These are phyloP conservation scores for Echinochloa phyllopogon DNA, from an alignment of 176 grass and related monocot genomes.

Conservation along the genomic window DNA sequence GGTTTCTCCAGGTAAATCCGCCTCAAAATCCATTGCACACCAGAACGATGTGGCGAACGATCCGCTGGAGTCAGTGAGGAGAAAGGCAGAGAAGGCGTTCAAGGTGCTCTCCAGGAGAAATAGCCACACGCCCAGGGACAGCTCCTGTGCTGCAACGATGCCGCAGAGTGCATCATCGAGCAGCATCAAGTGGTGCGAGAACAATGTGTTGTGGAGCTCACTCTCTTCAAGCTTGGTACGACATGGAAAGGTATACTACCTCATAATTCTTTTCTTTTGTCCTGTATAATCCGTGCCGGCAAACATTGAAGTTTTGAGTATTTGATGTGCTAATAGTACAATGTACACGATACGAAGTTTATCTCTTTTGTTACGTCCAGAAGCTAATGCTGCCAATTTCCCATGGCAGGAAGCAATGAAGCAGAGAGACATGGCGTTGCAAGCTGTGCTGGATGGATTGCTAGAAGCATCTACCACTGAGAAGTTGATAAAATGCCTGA, in stretches of 20 bases:
- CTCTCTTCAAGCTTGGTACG: constrained; percentile 66
- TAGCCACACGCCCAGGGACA: constrained; percentile 39
- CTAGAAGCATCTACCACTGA: constrained; percentile 77
- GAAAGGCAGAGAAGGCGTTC: constrained; percentile 69
- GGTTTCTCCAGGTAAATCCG: constrained; percentile 68
- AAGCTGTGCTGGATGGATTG: constrained; percentile 77
- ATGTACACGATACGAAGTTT: background rate
- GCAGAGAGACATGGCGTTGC: constrained; percentile 74
- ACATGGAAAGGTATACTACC: constrained; percentile 66
- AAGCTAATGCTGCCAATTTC: background rate
- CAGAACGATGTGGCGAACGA: constrained; percentile 40
- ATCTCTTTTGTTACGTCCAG: constrained; percentile 3
- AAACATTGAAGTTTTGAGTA: background rate
- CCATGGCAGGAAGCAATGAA: constrained; percentile 64
- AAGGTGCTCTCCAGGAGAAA: constrained; percentile 67
- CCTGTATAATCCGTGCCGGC: background rate
- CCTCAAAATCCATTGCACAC: background rate
- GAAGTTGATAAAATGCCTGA: constrained; percentile 77
- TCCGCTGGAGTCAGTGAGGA: constrained; percentile 50
- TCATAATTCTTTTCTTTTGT: background rate
- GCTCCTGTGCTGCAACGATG: constrained; percentile 18
- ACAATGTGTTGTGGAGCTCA: constrained; percentile 57
- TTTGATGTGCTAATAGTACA: background rate
- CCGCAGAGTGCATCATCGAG: constrained; percentile 35
- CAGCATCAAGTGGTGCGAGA: constrained; percentile 60